phyloP scores from a whole-genome alignment of 139 green algal genomes.

The Volvox reticuliferus region DNA sequence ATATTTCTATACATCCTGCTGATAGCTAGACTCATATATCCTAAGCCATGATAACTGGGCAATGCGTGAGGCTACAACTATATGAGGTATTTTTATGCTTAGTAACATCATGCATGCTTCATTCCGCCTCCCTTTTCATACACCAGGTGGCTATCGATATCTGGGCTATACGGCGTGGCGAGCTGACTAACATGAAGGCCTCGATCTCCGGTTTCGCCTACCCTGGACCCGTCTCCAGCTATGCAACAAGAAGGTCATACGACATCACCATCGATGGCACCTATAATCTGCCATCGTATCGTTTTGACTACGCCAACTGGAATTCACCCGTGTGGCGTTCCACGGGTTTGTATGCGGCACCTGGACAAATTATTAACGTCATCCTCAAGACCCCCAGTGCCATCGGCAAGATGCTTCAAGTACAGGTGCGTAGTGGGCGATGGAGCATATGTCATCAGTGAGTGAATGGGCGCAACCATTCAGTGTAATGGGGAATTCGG shows the following conservation, averaged over 20 bases:
- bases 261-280: constrained; percentile 9
- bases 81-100: no score
- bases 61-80: neutral
- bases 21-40: no score
- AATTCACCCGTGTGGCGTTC: constrained; percentile 1
- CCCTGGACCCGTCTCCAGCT: neutral
- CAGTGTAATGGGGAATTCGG: no score
- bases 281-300: neutral
- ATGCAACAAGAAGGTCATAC: neutral
- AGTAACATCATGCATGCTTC: neutral
- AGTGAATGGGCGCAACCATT: no score
- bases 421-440: neutral
- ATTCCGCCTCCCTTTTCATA: neutral
- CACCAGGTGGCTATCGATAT: neutral
- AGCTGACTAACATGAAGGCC: neutral
- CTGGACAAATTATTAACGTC: neutral
- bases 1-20: no score
- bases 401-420: neutral
- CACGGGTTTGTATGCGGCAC: constrained; percentile 9
- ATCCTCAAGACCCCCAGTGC: neutral
- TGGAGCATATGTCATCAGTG: no score
- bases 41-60: no score
- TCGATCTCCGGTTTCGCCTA: neutral
- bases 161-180: neutral
- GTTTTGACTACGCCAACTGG: neutral